phyloP scores from a whole-genome alignment of 805 yeast genomes.

The Saccharomycopsis vini region DNA sequence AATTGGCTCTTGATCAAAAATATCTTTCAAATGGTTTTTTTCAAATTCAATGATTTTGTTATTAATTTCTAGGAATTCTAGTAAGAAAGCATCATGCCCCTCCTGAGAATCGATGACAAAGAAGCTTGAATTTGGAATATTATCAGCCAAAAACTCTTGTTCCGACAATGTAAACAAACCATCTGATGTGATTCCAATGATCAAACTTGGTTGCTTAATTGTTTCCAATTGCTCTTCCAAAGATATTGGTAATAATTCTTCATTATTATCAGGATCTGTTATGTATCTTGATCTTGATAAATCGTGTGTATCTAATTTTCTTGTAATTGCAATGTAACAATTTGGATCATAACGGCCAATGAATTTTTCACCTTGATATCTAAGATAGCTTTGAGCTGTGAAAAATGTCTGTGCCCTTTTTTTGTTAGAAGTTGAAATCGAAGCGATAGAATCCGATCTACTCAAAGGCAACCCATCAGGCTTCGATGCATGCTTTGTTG shows the following conservation, averaged over 20 bases:
- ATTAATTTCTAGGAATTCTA: slow-evolving; percentile 82
- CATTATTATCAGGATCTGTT: slow-evolving; percentile 24
- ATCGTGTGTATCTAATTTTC: slow-evolving; percentile 94
- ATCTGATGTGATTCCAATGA: slow-evolving; percentile 86
- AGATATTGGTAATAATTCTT: slow-evolving; percentile 13
- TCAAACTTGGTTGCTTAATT: slow-evolving; percentile 65
- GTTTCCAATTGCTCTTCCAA: slow-evolving; percentile 46
- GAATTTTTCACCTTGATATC: slow-evolving; percentile 92
- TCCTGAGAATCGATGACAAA: slow-evolving; percentile 81
- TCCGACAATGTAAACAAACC: slow-evolving; percentile 89
- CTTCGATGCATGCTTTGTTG: slow-evolving; percentile 21
- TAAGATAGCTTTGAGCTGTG: slow-evolving; percentile 89
- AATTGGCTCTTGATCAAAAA: slow-evolving; percentile 39
- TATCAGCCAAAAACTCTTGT: slow-evolving; percentile 73
- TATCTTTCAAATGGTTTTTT: slow-evolving; percentile 44
- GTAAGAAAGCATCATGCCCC: slow-evolving; percentile 93
- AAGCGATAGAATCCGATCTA: slow-evolving; percentile 17
- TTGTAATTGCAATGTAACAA: slow-evolving; percentile 87
- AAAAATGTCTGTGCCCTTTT: slow-evolving; percentile 50
- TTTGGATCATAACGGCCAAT: slow-evolving; percentile 89
- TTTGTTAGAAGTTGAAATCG: slow-evolving; percentile 24
- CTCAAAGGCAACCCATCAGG: slow-evolving; percentile 18
- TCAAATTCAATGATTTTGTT: slow-evolving; percentile 61
- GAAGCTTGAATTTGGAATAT: slow-evolving; percentile 60
- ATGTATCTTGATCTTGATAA: slow-evolving; percentile 65